Evolutionary conservation across 2,329 filamentous ascomycete species (phyloP).

Genomic region (Botryotinia calthae): DNA sequence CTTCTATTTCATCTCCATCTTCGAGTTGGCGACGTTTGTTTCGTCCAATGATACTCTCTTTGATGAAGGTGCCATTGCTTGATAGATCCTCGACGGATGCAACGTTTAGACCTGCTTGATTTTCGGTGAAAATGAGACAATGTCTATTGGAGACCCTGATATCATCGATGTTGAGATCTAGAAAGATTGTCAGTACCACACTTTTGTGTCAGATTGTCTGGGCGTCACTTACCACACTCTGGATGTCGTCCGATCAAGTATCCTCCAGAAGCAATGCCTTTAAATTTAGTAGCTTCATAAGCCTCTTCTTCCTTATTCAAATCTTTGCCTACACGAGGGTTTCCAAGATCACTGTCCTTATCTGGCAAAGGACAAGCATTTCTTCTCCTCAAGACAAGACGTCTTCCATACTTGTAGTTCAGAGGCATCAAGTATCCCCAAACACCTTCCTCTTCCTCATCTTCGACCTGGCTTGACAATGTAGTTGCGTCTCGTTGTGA

Average conservation of each 20-base stretch:
- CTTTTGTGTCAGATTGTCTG: not conserved
- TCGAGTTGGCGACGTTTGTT: constrained; percentile 88
- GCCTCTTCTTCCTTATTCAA: constrained; percentile 54
- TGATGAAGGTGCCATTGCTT: constrained; percentile 94
- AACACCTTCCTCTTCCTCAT: constrained; percentile 72
- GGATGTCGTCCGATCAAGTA: constrained; percentile 91
- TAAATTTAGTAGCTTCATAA: constrained; percentile 61
- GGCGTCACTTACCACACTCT: constrained; percentile 69
- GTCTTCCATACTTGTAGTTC: constrained; percentile 65
- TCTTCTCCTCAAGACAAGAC: constrained; percentile 73
- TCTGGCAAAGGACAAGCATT: constrained; percentile 64
- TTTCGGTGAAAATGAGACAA: constrained; percentile 64
- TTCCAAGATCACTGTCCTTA: constrained; percentile 42
- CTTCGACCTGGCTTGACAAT: constrained; percentile 77
- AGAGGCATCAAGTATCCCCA: constrained; percentile 94
- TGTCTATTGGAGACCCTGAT: constrained; percentile 86
- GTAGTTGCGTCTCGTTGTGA: constrained; percentile 59
- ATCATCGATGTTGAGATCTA: constrained; percentile 71
- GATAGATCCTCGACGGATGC: constrained; percentile 91
- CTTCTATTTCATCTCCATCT: constrained; percentile 86
- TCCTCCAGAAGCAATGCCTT: constrained; percentile 68
- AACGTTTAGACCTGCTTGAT: constrained; percentile 55
- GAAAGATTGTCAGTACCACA: constrained; percentile 41
- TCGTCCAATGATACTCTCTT: constrained; percentile 83
- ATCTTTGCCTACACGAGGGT: constrained; percentile 48